Evolutionary conservation across 2,329 filamentous ascomycete genomes (phyloP), one percentile per base, ranked within the genome.

Genomic region (Trichoderma sp.): DNA sequence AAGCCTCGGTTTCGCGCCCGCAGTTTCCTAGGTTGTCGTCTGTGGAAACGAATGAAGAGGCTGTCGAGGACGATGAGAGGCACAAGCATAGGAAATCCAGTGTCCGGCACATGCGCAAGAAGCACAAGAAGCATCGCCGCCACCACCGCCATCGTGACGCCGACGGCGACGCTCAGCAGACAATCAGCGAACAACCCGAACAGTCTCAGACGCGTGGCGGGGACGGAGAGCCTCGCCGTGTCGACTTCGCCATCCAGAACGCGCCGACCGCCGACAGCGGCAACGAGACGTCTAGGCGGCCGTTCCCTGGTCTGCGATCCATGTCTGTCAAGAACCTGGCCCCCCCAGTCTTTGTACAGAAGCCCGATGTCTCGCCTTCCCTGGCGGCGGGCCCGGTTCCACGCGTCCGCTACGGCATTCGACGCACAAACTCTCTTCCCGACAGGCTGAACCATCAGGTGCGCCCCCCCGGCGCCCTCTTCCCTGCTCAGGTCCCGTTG

Each of bases 381-480:
- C 72, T 72, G 5, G 71, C 79, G 3, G 68, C 76, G 9, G 81
- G 84, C 2, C 79, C 81, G 12, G 80, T 86, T 50, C 85, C 86
- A 6, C 81, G 83, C 34, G 83, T 88, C 65, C 81, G 84, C 48
- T 85, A 85, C 69, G 85, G 85, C n/a, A 86, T 92, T 61, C 88
- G 89, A 64, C 84, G 90, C 63, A 91, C 90, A 21, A 91, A 86
- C 73, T 93, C 90, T 0, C 82, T 93, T 2, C 90, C 90, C 0
- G 89, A 90, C 70, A 84, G 88, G 19, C 82, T 92, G 9, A 63
- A 72, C 59, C 74, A 71, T 59, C 74, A 79, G 24, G 69, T 79
- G 41, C 81, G 83, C 4, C 72, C 83, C 1, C 81, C 83, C 0
- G 82, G 83, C 6, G 78, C 79, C 39, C 78, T 85, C 77, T 74